Conservation (phyloP, 2,329 filamentous ascomycete species). For the Talaromyces funiculosus region DNA sequence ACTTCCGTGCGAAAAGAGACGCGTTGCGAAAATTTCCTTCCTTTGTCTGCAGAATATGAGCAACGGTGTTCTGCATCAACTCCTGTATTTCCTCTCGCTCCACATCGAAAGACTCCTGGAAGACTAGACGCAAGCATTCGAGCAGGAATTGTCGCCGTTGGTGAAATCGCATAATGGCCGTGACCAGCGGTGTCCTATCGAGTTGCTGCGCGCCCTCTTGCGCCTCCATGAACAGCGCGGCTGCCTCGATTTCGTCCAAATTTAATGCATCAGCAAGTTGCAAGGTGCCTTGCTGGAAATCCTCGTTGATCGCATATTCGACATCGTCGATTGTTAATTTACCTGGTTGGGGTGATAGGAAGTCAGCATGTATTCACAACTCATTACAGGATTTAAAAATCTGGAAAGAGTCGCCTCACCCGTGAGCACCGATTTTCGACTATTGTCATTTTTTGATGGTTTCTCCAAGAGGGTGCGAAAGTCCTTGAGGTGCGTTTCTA, state of each 20-base stretch:
- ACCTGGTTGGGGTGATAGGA: conserved; percentile 45
- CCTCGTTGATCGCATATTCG: conserved; percentile 75
- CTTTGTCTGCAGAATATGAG: conserved; percentile 55
- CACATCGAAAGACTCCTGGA: conserved; percentile 61
- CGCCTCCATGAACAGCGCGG: conserved; percentile 67
- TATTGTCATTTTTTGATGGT: conserved; percentile 66
- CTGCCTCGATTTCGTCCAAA: conserved; percentile 82
- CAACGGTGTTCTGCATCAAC: conserved; percentile 52
- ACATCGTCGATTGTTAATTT: conserved; percentile 67
- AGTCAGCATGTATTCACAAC: conserved; percentile 3
- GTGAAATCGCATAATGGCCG: conserved; percentile 82
- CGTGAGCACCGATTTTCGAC: conserved; percentile 63
- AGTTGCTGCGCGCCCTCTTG: conserved; percentile 63
- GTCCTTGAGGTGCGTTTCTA: conserved; percentile 61
- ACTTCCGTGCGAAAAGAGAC: conserved; percentile 65
- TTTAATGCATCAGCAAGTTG: conserved; percentile 82
- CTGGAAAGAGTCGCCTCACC: conserved; percentile 44
- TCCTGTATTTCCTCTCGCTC: conserved; percentile 52
- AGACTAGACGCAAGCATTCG: conserved; percentile 73
- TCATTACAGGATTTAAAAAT: neutral
- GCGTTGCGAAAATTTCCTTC: conserved; percentile 44
- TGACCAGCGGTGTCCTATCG: conserved; percentile 68
- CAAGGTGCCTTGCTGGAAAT: conserved; percentile 77
- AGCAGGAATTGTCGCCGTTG: conserved; percentile 76
- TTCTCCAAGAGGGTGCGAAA: conserved; percentile 71